These are phyloP conservation scores for Plasmodium relictum DNA, from an alignment of 169 alveolate genomes.

Conservation along the genomic window DNA sequence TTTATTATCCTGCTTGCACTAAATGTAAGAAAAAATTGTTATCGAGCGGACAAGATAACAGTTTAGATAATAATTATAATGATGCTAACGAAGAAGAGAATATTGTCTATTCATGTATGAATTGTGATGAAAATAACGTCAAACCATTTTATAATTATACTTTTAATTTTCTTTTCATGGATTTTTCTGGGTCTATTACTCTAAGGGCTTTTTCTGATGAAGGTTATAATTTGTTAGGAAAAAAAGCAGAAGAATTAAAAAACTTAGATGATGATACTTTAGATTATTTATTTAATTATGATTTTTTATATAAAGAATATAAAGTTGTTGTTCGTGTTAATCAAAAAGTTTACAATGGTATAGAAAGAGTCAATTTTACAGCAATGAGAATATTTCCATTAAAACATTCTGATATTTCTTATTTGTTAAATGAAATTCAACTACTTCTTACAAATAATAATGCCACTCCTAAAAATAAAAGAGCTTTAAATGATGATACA, in stretches of 20 bases:
- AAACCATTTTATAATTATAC: conserved; percentile 79
- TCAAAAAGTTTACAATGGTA: conserved; percentile 58
- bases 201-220: conserved; percentile 77
- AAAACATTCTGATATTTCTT: conserved; percentile 55
- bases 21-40: conserved; percentile 82
- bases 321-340: conserved; percentile 66
- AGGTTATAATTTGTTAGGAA: conserved; percentile 79
- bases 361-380: conserved; percentile 68
- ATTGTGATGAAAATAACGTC: conserved; percentile 82
- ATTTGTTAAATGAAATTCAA: conserved; percentile 52
- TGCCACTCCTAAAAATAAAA: conserved; percentile 25
- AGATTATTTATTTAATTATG: conserved; percentile 77
- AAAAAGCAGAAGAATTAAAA: conserved; percentile 80
- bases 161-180: conserved; percentile 78
- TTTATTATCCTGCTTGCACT: conserved; percentile 85
- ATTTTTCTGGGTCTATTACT: conserved; percentile 75
- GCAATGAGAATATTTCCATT: conserved; percentile 73
- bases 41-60: conserved; percentile 47
- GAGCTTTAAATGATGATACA: conserved; percentile 41
- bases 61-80: conserved; percentile 9
- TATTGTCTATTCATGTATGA: conserved; percentile 79
- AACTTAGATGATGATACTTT: conserved; percentile 77
- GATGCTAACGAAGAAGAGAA: conserved; percentile 72
- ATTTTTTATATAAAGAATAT: conserved; percentile 78
- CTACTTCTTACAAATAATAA: conserved; percentile 24